These are phyloP conservation scores for Fraxinus anomala DNA, from an alignment of 257 asterid genomes.

Conservation along the genomic window DNA sequence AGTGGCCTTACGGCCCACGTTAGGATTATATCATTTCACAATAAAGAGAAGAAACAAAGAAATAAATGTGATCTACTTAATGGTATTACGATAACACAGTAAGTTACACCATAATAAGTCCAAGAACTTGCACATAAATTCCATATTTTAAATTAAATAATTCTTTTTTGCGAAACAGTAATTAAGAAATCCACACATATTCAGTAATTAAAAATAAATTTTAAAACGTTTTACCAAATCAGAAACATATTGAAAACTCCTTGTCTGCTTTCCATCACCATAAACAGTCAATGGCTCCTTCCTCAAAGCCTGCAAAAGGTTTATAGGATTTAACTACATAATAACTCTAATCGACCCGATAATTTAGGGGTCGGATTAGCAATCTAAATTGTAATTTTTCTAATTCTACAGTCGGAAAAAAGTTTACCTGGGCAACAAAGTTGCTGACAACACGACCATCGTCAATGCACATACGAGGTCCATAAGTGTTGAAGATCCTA, in stretches of 20 bases:
- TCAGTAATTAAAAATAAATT: neutral
- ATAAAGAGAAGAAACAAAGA: neutral
- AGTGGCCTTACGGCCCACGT: neutral
- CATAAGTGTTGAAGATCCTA: constrained; percentile 93
- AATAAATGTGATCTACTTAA: neutral
- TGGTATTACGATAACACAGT: neutral
- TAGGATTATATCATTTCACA: neutral
- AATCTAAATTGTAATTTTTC: no score
- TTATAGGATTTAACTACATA: constrained; percentile 3
- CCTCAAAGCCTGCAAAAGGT: constrained; percentile 76
- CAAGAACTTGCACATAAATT: neutral
- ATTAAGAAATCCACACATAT: neutral
- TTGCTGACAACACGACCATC: constrained; percentile 99
- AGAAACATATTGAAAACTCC: constrained; percentile 96
- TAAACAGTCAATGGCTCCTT: constrained; percentile 92
- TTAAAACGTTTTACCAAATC: constrained; percentile 63
- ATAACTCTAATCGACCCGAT: neutral
- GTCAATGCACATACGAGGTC: constrained; percentile 98
- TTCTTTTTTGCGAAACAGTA: neutral
- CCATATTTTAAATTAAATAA: neutral
- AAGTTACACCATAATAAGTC: neutral
- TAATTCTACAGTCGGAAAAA: neutral
- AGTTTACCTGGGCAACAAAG: constrained; percentile 93
- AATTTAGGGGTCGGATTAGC: neutral
- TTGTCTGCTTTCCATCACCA: constrained; percentile 97